A percentile compares a stretch with the other conserved stretches of the same genome.
These are phyloP conservation scores for Mucor piriformis DNA, from an alignment of 371 early-diverging fungal genomes.

Conservation along the genomic window DNA sequence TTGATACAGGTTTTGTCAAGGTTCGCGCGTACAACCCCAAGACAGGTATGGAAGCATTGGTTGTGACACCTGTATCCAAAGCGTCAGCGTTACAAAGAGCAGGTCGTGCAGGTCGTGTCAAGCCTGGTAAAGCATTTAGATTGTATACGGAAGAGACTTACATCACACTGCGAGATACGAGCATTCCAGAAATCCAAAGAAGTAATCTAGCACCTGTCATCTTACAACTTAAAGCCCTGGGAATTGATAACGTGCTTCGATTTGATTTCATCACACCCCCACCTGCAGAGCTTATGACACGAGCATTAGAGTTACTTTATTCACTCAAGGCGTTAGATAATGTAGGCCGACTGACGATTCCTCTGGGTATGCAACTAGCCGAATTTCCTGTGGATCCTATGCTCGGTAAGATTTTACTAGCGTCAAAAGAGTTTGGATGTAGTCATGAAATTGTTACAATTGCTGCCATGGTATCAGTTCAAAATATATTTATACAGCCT, in stretches of 20 bases:
- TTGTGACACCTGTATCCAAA: conserved; percentile 67
- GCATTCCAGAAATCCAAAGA: conserved; percentile 75
- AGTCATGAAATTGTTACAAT: conserved; percentile 81
- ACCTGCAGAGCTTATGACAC: conserved; percentile 69
- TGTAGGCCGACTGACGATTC: conserved; percentile 74
- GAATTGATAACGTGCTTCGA: conserved; percentile 76
- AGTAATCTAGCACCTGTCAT: conserved; percentile 63
- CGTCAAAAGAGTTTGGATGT: conserved; percentile 70
- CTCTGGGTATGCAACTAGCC: conserved; percentile 77
- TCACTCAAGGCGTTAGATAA: conserved; percentile 79
- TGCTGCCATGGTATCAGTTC: conserved; percentile 82
- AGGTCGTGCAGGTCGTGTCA: conserved; percentile 81
- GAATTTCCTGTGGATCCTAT: conserved; percentile 84
- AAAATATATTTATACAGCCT: conserved; percentile 71
- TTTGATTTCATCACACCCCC: conserved; percentile 81
- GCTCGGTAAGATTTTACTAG: conserved; percentile 72
- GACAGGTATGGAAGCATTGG: conserved; percentile 64
- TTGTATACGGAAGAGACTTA: conserved; percentile 76
- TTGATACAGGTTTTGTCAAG: conserved; percentile 88
- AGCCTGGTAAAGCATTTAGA: conserved; percentile 70
- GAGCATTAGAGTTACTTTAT: conserved; percentile 69
- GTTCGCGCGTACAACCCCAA: conserved; percentile 65
- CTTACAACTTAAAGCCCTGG: conserved; percentile 75
- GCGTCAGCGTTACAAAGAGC: conserved; percentile 81
- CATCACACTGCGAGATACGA: conserved; percentile 47